Percentiles rank a stretch among this genome's conserved stretches.
Conservation (phyloP, 2,329 filamentous ascomycete species). For the Aaosphaeria pasadenensis region DNA sequence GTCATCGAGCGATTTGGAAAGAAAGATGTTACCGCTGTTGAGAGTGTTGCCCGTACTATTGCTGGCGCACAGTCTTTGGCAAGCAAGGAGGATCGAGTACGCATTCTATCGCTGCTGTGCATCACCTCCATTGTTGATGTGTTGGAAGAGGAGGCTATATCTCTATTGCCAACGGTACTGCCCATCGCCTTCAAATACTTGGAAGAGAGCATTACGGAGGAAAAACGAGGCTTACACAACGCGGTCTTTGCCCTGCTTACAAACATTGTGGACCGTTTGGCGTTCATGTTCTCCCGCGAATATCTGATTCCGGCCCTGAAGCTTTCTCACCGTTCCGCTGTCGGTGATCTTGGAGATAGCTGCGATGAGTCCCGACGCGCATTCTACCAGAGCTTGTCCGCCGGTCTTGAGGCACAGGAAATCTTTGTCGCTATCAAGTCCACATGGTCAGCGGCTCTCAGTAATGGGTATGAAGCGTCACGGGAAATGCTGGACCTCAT, state of each 20-base stretch:
- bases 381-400: constrained; percentile 72
- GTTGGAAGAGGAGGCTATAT: constrained; percentile 79
- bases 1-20: constrained; percentile 95
- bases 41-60: constrained; percentile 72
- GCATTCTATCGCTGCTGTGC: constrained; percentile 82
- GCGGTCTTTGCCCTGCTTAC: constrained; percentile 78
- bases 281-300: constrained; percentile 80
- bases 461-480: constrained; percentile 60
- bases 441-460: constrained; percentile 67
- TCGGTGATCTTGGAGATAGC: constrained; percentile 54
- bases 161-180: constrained; percentile 74
- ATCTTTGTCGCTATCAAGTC: constrained; percentile 70
- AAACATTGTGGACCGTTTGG: constrained; percentile 75
- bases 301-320: constrained; percentile 71
- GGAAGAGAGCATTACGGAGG: constrained; percentile 57
- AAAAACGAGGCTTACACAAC: constrained; percentile 67
- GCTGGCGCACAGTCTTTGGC: constrained; percentile 74
- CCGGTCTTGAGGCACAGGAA: constrained; percentile 73
- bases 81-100: constrained; percentile 67
- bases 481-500: constrained; percentile 69
- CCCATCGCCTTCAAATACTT: constrained; percentile 71
- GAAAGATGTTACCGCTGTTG: constrained; percentile 76
- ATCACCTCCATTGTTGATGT: constrained; percentile 88
- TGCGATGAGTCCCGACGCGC: constrained; percentile 64
- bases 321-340: constrained; percentile 70